Percentiles rank a stretch among this genome's conserved stretches.
These are phyloP conservation scores for Paspalum vaginatum DNA, from an alignment of 176 grass and related monocot genomes.

Conservation along the genomic window DNA sequence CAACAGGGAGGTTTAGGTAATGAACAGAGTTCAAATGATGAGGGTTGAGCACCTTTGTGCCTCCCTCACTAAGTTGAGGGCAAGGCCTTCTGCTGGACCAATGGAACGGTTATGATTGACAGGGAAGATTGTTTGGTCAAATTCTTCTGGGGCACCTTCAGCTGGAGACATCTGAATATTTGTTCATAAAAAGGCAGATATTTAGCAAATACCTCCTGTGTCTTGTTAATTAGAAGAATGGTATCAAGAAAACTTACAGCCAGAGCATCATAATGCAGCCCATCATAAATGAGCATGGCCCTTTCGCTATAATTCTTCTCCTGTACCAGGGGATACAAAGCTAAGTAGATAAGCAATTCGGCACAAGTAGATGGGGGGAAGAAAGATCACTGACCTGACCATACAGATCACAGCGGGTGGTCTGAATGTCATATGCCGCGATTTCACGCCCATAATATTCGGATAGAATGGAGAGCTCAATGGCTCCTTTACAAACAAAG, in stretches of 20 bases:
- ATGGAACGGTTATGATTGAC: conserved; percentile 64
- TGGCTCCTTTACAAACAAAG: conserved; percentile 65
- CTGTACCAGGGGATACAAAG: conserved; percentile 50
- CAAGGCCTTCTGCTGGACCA: conserved; percentile 72
- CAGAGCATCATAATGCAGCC: conserved; percentile 93
- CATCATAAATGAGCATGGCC: conserved; percentile 96
- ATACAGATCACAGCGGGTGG: conserved; percentile 88
- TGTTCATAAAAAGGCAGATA: conserved; percentile 17
- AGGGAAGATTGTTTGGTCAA: conserved; percentile 91
- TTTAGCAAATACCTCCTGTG: conserved; percentile 7
- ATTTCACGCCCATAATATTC: conserved; percentile 93
- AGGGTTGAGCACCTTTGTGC: conserved; percentile 59
- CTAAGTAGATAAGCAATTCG: conserved; percentile 1
- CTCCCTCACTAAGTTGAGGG: conserved; percentile 83
- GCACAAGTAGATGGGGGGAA: neutral
- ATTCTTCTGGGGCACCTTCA: conserved; percentile 92
- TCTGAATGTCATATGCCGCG: conserved; percentile 96
- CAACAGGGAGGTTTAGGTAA: neutral
- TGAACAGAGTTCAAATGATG: neutral
- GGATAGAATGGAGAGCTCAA: conserved; percentile 85
- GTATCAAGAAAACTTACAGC: conserved; percentile 68
- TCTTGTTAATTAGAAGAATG: conserved; percentile 14
- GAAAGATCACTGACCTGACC: conserved; percentile 64
- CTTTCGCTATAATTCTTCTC: conserved; percentile 78
- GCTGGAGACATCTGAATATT: conserved; percentile 74